Base-by-base conservation (phyloP, 2,329 filamentous ascomycete species). In the Stachybotrys elegans region DNA sequence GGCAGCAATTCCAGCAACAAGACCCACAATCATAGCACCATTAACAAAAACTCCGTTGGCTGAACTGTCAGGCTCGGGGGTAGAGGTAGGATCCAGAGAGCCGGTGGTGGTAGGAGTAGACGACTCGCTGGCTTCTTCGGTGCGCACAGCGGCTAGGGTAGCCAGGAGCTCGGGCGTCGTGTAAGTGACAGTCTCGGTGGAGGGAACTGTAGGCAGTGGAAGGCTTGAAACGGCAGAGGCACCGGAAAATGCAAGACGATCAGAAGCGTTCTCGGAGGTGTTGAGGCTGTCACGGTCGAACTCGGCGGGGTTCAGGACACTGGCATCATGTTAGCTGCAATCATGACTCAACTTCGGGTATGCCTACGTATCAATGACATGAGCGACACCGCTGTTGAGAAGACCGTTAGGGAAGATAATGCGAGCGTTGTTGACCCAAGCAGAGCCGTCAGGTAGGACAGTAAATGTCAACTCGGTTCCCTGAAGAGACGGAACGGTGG, bases 331-430 rank as follows among this genome's bases (percentile, higher is more conserved):
- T n/a, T n/a, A n/a, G n/a, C n/a, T n/a, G n/a, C n/a, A n/a, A n/a
- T n/a, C n/a, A n/a, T n/a, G n/a, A n/a, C n/a, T n/a, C 20, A 5
- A 13, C 12, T 2, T 3, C 11, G 8, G n/a, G 9, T 6, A 29
- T 5, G 20, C 38, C 8, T n/a, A 40, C 38, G 22, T 40, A 23
- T 40, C 38, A 29, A 40, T 40, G 5, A 40, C 23, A 19, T 40
- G 38, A 23, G 38, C 38, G 14, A 40, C 22, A 40, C 38, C 38
- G 38, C 29, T 40, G 38, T 40, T 27, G 14, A 40, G 22, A 29
- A 40, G 27, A 17, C 12, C 19, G 38, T 40, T 40, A 23, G 38
- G 22, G 22, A 40, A 40, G 4, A 17, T 29, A 16, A 40, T 40
- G 5, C 23, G 16, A 16, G 38, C 38, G 16, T 29, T 29, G 38